Conservation (phyloP, 345 rosid species). For the Firmiana major region DNA sequence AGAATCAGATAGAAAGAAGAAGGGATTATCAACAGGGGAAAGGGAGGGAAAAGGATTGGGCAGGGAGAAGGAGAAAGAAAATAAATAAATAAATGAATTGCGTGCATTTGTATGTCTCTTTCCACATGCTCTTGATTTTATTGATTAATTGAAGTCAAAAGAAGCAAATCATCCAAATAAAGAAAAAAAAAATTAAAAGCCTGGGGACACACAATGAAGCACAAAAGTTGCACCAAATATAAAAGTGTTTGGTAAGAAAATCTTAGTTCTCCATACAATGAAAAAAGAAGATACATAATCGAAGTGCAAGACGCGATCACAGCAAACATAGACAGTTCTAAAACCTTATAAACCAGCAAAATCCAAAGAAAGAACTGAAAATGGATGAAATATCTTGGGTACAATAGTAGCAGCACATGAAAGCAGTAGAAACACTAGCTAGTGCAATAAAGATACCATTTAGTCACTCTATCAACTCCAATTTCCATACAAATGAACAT, state of each 20-base stretch:
- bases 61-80: neutral
- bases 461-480: neutral
- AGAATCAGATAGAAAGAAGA: neutral
- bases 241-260: neutral
- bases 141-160: neutral
- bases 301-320: neutral
- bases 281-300: neutral
- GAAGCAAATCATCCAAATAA: neutral
- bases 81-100: neutral
- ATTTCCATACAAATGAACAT: neutral
- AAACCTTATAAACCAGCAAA: neutral
- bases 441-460: neutral
- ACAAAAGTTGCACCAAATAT: neutral
- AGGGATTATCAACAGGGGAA: neutral
- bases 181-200: neutral
- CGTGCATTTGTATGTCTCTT: neutral
- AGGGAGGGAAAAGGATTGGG: neutral
- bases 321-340: neutral
- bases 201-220: neutral
- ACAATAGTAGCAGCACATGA: neutral
- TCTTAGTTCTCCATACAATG: neutral
- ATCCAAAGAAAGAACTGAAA: neutral
- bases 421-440: neutral
- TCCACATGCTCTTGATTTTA: neutral
- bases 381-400: neutral